Percentiles rank a stretch among this genome's conserved stretches.
phyloP scores from a whole-genome alignment of 352 stramenopile species.

The Phytophthora capsici region DNA sequence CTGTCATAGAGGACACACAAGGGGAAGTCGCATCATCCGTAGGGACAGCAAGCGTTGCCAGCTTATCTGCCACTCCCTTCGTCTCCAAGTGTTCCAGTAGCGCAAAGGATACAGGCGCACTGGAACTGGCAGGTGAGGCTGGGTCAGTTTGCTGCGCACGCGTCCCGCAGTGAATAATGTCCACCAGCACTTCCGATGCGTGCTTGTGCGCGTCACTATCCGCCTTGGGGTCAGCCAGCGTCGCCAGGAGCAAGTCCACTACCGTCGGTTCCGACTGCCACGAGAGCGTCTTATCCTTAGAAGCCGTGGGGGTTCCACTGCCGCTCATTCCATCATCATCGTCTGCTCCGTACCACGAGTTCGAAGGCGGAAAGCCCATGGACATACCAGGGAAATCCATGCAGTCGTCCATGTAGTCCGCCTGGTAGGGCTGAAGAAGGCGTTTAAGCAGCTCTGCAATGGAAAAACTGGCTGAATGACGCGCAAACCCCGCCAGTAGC shows the following conservation, averaged over 20 bases:
- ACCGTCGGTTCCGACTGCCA: slow-evolving; percentile 82
- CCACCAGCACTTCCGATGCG: slow-evolving; percentile 79
- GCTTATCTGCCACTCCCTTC: slow-evolving; percentile 70
- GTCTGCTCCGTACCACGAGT: slow-evolving; percentile 78
- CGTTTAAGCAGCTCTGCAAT: slow-evolving; percentile 85
- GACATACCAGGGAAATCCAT: slow-evolving; percentile 88
- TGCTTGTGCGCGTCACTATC: slow-evolving; percentile 89
- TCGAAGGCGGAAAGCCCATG: slow-evolving; percentile 74
- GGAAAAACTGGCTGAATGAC: slow-evolving; percentile 78
- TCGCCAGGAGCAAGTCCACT: slow-evolving; percentile 70
- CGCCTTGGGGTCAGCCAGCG: slow-evolving; percentile 46
- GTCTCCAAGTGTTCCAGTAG: slow-evolving; percentile 84
- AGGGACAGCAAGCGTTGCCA: slow-evolving; percentile 69
- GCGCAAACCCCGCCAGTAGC: slow-evolving; percentile 71
- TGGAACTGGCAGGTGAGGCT: slow-evolving; percentile 61
- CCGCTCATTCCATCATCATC: slow-evolving; percentile 71
- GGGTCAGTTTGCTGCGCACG: slow-evolving; percentile 77
- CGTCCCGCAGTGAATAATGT: slow-evolving; percentile 88
- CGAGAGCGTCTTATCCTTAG: slow-evolving; percentile 68
- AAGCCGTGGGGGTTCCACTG: slow-evolving; percentile 62
- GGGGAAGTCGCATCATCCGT: slow-evolving; percentile 24
- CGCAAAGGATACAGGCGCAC: slow-evolving; percentile 64
- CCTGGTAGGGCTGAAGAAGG: slow-evolving; percentile 84
- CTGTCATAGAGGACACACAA: slow-evolving; percentile 79
- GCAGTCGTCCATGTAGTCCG: slow-evolving; percentile 86